These are phyloP conservation scores for Penicillium silybi DNA, from an alignment of 495 filamentous ascomycete genomes.

Conservation along the genomic window DNA sequence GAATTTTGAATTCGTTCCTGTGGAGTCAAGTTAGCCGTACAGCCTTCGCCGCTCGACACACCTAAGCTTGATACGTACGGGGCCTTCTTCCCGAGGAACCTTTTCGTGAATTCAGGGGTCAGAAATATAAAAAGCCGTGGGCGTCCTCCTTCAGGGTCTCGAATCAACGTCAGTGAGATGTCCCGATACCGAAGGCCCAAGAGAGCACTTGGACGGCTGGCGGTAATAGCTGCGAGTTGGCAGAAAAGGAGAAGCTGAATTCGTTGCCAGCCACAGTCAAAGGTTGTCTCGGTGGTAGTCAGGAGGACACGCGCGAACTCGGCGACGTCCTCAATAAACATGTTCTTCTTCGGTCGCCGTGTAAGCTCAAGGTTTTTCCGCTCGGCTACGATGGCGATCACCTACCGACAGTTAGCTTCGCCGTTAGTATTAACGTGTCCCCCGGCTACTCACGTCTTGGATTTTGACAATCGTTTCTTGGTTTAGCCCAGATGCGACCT, in stretches of 20 bases:
- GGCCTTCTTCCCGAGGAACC: conserved; percentile 31
- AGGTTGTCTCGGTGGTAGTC: conserved; percentile 32
- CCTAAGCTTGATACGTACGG: conserved; percentile 11
- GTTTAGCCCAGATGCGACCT: conserved; percentile 19
- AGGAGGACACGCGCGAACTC: conserved; percentile 27
- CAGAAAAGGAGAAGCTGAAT: conserved; percentile 35
- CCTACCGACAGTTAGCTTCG: conserved; percentile 16
- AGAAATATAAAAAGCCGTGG: conserved; percentile 31
- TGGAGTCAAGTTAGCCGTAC: no score
- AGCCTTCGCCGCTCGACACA: no score
- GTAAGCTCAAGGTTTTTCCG: conserved; percentile 18
- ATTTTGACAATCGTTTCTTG: conserved; percentile 28
- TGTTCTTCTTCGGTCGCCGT: conserved; percentile 24
- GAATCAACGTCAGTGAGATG: conserved; percentile 27
- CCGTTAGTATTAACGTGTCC: conserved; percentile 1
- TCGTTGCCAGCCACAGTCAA: conserved; percentile 25
- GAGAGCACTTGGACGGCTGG: conserved; percentile 27
- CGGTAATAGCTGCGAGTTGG: conserved; percentile 34
- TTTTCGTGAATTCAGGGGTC: conserved; percentile 31
- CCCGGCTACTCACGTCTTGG: conserved; percentile 10
- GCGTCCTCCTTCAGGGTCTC: conserved; percentile 25
- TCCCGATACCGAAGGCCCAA: conserved; percentile 29
- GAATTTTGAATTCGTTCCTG: conserved; percentile 31
- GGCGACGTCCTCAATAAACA: conserved; percentile 36
- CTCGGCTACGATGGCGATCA: conserved; percentile 21